A percentile compares a stretch with the other conserved stretches of the same genome.
phyloP scores from a whole-genome alignment of 257 asterid genomes.

The Nicotiana sylvestris region DNA sequence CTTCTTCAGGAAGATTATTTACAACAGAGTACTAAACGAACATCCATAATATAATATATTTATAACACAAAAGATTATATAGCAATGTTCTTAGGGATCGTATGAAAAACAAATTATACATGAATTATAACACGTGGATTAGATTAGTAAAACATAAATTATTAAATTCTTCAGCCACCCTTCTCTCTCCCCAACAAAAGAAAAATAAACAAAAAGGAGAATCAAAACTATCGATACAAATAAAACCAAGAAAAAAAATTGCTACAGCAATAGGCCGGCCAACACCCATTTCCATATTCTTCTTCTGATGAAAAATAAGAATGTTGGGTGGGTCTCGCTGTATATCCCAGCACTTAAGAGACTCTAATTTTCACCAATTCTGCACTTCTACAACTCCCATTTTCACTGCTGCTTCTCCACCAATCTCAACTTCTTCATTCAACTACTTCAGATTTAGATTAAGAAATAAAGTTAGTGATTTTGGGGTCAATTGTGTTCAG shows the following conservation, averaged over 20 bases:
- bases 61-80: too few species aligned
- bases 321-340: slow-evolving; percentile 9
- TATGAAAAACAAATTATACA: too few species aligned
- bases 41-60: too few species aligned
- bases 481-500: slow-evolving; percentile 7
- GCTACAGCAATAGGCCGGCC: not conserved
- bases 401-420: not conserved
- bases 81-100: too few species aligned
- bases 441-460: not conserved
- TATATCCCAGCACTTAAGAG: not conserved
- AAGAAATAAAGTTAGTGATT: not conserved
- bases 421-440: not conserved
- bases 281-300: not conserved
- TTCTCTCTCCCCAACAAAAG: not conserved
- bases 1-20: too few species aligned
- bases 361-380: not conserved
- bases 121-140: too few species aligned
- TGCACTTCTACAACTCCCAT: not conserved
- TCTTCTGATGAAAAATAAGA: not conserved
- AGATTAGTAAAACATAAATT: too few species aligned
- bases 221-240: not conserved
- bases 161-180: not conserved
- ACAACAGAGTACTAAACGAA: too few species aligned
- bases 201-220: not conserved
- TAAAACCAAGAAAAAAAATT: not conserved